Conservation (phyloP, 495 filamentous ascomycete genomes). For the Corynascus novoguineensis region DNA sequence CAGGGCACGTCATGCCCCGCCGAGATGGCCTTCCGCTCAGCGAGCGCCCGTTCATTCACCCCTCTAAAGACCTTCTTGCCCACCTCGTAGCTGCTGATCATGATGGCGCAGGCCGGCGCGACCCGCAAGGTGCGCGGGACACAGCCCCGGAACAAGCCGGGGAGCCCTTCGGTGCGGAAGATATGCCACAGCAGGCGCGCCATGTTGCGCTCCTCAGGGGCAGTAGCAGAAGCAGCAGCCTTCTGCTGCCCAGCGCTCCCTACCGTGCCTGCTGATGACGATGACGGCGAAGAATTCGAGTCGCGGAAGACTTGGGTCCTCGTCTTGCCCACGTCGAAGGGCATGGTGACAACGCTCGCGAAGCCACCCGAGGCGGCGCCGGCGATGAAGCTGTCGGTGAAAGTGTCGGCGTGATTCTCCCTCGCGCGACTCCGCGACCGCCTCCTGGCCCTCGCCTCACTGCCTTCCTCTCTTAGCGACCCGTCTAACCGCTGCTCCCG, state of each 20-base stretch:
- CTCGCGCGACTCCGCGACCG: conserved; percentile 45
- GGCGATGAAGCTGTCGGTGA: conserved; percentile 82
- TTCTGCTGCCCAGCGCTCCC: background rate
- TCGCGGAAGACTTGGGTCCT: conserved; percentile 75
- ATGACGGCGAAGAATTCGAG: background rate
- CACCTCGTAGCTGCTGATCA: conserved; percentile 97
- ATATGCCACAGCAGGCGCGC: conserved; percentile 79
- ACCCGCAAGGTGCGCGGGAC: conserved; percentile 88
- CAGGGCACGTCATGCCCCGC: background rate
- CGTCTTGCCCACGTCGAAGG: conserved; percentile 97
- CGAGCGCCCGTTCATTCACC: conserved; percentile 61
- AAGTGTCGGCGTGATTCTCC: conserved; percentile 62
- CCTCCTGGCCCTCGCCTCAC: conserved; percentile 26
- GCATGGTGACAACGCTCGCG: conserved; percentile 85
- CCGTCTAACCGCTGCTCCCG: background rate
- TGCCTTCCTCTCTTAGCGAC: too few species aligned
- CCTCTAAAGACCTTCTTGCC: conserved; percentile 81
- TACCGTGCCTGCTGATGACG: conserved; percentile 17
- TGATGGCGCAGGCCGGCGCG: conserved; percentile 96
- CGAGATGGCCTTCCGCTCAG: conserved; percentile 1
- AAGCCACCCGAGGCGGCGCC: conserved; percentile 76
- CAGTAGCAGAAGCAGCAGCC: background rate
- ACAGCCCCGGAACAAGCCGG: conserved; percentile 85
- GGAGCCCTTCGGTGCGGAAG: conserved; percentile 72
- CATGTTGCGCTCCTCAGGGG: conserved; percentile 69